Conservation (phyloP, 305 asterid genomes). For the Fraxinus sp. region DNA sequence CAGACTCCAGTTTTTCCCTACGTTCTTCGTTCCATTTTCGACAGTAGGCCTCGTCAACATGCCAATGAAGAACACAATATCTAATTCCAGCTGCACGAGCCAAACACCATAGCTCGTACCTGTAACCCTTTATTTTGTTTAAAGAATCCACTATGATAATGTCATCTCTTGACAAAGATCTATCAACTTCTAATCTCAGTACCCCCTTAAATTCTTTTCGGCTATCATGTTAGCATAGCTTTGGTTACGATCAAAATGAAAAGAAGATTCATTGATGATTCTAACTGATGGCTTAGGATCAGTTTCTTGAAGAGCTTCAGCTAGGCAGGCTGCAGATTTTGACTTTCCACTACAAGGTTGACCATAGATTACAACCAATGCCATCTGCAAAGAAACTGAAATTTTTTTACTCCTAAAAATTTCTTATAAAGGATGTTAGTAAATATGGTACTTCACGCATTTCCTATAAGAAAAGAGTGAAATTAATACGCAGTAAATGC, state of each 20-base stretch:
- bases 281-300: slow-evolving; percentile 66
- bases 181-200: slow-evolving; percentile 86
- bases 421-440: neutral
- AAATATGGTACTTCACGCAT: neutral
- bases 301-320: slow-evolving; percentile 73
- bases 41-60: slow-evolving; percentile 53
- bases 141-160: slow-evolving; percentile 83
- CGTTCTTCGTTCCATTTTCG: slow-evolving; percentile 78
- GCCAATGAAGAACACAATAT: slow-evolving; percentile 81
- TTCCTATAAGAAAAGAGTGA: neutral
- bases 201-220: slow-evolving; percentile 89
- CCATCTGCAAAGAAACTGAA: slow-evolving; percentile 54
- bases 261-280: slow-evolving; percentile 66
- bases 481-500: neutral
- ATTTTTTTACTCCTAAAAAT: neutral
- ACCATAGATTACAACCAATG: slow-evolving; percentile 93
- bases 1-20: slow-evolving; percentile 41
- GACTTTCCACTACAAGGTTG: slow-evolving; percentile 97
- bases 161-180: slow-evolving; percentile 73
- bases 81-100: slow-evolving; percentile 95
- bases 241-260: slow-evolving; percentile 82
- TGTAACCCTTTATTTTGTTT: slow-evolving; percentile 94
- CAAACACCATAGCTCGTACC: slow-evolving; percentile 95
- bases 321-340: slow-evolving; percentile 63
- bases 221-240: slow-evolving; percentile 79